phyloP scores from a whole-genome alignment of 169 alveolate genomes.

The Cryptosporidium tyzzeri region DNA sequence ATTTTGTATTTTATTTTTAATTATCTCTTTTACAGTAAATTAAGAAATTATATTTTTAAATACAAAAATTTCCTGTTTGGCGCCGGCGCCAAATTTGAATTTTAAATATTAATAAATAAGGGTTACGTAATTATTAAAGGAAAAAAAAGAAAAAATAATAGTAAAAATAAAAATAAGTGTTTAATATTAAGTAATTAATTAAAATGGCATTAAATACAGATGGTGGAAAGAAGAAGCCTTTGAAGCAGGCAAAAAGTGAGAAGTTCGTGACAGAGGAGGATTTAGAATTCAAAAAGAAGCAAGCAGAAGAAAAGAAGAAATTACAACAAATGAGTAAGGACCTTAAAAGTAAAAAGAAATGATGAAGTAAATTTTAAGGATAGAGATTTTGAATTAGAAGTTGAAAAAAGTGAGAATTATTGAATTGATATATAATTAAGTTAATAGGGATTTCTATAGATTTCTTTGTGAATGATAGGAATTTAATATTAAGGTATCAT shows the following conservation, averaged over 20 bases:
- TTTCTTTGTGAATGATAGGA: not conserved
- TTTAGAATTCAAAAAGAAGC: slow-evolving; percentile 81
- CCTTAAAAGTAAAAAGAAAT: slow-evolving; percentile 39
- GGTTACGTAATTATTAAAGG: not conserved
- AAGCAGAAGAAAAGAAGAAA: slow-evolving; percentile 82
- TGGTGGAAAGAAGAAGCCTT: slow-evolving; percentile 85
- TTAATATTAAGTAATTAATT: not conserved
- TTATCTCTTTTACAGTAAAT: not conserved
- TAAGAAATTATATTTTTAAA: not conserved
- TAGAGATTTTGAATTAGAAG: not conserved
- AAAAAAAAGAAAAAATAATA: no score
- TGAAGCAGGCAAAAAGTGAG: slow-evolving; percentile 82
- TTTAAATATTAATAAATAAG: no score
- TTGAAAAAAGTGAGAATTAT: not conserved
- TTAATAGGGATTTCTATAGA: not conserved
- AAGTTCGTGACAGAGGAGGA: slow-evolving; percentile 82
- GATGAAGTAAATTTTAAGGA: not conserved
- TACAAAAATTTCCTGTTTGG: not conserved
- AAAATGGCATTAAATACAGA: slow-evolving; percentile 70
- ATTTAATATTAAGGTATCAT: no score
- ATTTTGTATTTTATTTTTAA: not conserved
- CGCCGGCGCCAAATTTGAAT: not conserved
- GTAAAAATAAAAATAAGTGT: not conserved
- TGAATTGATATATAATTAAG: not conserved
- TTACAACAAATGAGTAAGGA: slow-evolving; percentile 72